phyloP scores from a whole-genome alignment of 257 asterid species.

The Craterostigma plantagineum region DNA sequence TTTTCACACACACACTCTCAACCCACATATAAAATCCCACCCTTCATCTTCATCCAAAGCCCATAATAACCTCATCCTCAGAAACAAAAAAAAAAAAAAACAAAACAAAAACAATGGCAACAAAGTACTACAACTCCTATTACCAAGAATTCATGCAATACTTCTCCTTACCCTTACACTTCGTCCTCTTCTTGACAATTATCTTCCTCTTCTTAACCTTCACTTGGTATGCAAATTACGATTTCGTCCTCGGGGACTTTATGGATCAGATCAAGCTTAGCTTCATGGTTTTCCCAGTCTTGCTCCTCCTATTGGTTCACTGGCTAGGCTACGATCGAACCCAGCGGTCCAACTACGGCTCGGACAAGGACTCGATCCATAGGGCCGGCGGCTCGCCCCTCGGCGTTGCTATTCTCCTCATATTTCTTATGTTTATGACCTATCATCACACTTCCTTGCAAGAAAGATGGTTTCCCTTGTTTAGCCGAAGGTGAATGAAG shows the following conservation, averaged over 20 bases:
- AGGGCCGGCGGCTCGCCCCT: slow-evolving; percentile 42
- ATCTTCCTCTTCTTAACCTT: slow-evolving; percentile 22
- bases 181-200: slow-evolving; percentile 23
- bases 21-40: neutral
- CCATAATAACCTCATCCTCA: too few species aligned
- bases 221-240: slow-evolving; percentile 38
- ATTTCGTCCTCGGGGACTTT: slow-evolving; percentile 23
- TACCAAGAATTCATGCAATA: slow-evolving; percentile 27
- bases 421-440: slow-evolving; percentile 33
- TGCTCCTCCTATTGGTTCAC: slow-evolving; percentile 34
- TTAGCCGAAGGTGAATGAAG: slow-evolving; percentile 15
- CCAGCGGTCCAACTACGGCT: slow-evolving; percentile 19
- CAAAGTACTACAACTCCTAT: slow-evolving; percentile 21
- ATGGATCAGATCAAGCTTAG: slow-evolving; percentile 22
- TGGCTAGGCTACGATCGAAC: slow-evolving; percentile 19
- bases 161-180: slow-evolving; percentile 26
- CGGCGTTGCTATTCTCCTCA: slow-evolving; percentile 32
- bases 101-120: too few species aligned
- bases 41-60: too few species aligned
- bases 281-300: slow-evolving; percentile 28
- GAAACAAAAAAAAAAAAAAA: too few species aligned
- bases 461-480: slow-evolving; percentile 50
- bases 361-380: slow-evolving; percentile 33
- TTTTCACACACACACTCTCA: too few species aligned
- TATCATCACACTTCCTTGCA: slow-evolving; percentile 33